phyloP scores from a whole-genome alignment of 1,284 basidiomycete species.

The Marasmius fiardii region DNA sequence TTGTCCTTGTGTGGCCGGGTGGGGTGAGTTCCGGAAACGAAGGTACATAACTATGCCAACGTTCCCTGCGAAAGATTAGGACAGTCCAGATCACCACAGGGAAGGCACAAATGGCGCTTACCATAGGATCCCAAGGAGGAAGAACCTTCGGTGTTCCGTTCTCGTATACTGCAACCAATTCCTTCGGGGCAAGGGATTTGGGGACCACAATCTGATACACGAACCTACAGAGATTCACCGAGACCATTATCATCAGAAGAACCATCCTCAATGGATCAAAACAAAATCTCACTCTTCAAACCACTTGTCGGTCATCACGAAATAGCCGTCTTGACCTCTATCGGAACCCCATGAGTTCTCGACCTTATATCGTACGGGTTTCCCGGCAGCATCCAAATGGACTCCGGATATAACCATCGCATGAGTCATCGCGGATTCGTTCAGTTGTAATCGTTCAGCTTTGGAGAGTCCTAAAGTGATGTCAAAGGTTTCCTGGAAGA shows the following conservation, averaged over 20 bases:
- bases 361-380: slow-evolving; percentile 86
- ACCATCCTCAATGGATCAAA: slow-evolving; percentile 1
- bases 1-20: too few species aligned
- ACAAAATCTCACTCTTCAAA: slow-evolving; percentile 74
- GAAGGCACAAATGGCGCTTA: slow-evolving; percentile 28
- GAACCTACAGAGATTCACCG: slow-evolving; percentile 43
- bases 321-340: slow-evolving; percentile 84
- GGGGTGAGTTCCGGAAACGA: not conserved
- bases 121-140: slow-evolving; percentile 92
- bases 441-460: slow-evolving; percentile 78
- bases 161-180: slow-evolving; percentile 81
- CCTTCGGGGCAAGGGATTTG: slow-evolving; percentile 72
- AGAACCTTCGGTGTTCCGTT: slow-evolving; percentile 59
- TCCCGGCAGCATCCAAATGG: slow-evolving; percentile 77
- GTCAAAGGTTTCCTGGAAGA: slow-evolving; percentile 49
- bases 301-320: slow-evolving; percentile 90
- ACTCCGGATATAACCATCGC: slow-evolving; percentile 93
- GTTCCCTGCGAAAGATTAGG: not conserved
- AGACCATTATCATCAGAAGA: slow-evolving; percentile 8
- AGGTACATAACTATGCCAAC: slow-evolving; percentile 19
- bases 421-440: slow-evolving; percentile 89
- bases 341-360: slow-evolving; percentile 94
- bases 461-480: slow-evolving; percentile 69
- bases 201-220: slow-evolving; percentile 90
- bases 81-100: slow-evolving; percentile 20